Conservation (phyloP, 2,329 filamentous ascomycete species). For the Fusarium devonianum region DNA sequence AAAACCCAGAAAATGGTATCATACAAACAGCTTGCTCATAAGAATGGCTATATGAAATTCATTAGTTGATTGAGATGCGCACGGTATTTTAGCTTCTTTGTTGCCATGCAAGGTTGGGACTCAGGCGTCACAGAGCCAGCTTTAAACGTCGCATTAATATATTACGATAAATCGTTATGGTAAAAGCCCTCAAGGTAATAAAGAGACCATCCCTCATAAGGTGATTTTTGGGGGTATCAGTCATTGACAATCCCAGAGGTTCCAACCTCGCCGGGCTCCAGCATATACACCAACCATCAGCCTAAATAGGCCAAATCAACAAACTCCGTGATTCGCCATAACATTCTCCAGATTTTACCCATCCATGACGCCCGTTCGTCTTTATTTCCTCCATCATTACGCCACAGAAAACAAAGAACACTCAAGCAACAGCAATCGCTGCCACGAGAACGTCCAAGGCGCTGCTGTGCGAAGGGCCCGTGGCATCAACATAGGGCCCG, state of each 20-base stretch:
- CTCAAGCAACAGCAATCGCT: constrained; percentile 54
- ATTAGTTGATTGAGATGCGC: no score
- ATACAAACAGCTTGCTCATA: no score
- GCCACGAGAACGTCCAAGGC: constrained; percentile 73
- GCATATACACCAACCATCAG: constrained; percentile 15
- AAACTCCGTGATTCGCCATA: constrained; percentile 32
- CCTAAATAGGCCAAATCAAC: constrained; percentile 10
- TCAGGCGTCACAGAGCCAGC: no score
- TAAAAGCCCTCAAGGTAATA: not conserved
- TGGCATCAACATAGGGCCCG: constrained; percentile 61
- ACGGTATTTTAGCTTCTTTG: no score
- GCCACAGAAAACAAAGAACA: constrained; percentile 4
- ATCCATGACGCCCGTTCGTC: constrained; percentile 15
- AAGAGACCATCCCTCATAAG: constrained; percentile 11
- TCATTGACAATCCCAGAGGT: constrained; percentile 34
- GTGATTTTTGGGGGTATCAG: constrained; percentile 39
- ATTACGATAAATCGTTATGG: constrained; percentile 23
- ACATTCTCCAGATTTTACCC: constrained; percentile 17
- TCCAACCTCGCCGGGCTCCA: constrained; percentile 16
- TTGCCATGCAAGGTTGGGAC: no score
- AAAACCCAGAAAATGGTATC: no score
- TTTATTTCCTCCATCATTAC: not conserved
- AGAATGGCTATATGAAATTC: no score
- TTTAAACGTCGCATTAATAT: not conserved
- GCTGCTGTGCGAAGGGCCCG: constrained; percentile 68